Conservation (phyloP, 768 basidiomycete species). For the Boletus vermiculosoides region DNA sequence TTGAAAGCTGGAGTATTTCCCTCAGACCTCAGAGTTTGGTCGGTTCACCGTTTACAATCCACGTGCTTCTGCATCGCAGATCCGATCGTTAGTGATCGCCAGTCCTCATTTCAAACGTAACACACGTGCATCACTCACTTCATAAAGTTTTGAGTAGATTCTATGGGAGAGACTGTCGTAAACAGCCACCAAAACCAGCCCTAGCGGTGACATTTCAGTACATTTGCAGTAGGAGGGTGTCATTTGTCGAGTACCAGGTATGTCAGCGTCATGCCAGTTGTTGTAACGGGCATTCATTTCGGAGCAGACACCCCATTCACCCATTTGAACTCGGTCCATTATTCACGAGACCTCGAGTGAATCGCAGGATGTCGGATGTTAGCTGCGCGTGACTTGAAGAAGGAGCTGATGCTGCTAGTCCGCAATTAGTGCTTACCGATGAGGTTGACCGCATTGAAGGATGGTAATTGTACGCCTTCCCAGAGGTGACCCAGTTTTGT, state of each 20-base stretch:
- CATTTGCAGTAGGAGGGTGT: background rate
- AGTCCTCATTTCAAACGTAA: background rate
- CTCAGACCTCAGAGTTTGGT: background rate
- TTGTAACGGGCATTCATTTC: background rate
- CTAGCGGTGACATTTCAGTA: background rate
- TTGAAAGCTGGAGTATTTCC: background rate
- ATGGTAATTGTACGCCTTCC: background rate
- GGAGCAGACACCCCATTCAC: background rate
- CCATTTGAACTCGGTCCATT: background rate
- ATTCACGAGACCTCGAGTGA: background rate
- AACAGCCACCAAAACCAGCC: background rate
- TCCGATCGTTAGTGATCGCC: conserved; percentile 2
- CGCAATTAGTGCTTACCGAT: no score
- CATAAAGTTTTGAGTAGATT: background rate
- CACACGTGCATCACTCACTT: background rate
- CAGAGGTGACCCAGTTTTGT: background rate
- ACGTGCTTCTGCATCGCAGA: background rate
- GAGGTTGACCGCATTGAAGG: background rate
- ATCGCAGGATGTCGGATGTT: background rate
- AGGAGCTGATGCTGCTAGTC: background rate
- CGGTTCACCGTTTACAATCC: background rate
- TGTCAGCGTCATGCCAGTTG: background rate
- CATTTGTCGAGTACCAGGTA: background rate
- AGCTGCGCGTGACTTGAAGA: background rate
- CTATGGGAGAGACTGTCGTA: background rate